A percentile compares a stretch with the other conserved stretches of the same genome.
Evolutionary conservation across 2,329 filamentous ascomycete species (phyloP).

Genomic region (Sclerotinia sclerotiorum): DNA sequence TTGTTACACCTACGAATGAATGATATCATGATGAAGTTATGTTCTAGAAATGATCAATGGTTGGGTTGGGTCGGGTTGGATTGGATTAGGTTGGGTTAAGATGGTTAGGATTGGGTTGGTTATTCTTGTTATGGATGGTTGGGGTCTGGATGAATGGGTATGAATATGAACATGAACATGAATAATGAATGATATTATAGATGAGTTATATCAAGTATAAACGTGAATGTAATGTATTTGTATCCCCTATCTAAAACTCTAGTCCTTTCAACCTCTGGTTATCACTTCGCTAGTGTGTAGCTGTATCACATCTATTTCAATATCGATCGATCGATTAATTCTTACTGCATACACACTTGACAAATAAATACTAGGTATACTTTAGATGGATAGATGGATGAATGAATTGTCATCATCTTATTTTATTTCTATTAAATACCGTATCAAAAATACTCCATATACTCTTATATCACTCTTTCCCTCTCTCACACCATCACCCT

Average conservation of each 20-base stretch:
- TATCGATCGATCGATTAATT: too few species aligned
- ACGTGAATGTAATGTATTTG: constrained; percentile 5
- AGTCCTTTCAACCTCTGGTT: too few species aligned
- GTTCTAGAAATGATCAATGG: constrained; percentile 1
- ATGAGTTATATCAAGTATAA: not conserved
- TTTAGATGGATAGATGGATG: too few species aligned
- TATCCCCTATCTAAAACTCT: not conserved
- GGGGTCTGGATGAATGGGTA: not conserved
- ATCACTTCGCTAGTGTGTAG: too few species aligned
- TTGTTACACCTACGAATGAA: constrained; percentile 7
- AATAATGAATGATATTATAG: constrained; percentile 1
- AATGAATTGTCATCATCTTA: too few species aligned
- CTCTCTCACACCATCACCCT: too few species aligned
- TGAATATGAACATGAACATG: not conserved
- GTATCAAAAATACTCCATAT: too few species aligned
- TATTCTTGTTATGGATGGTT: not conserved
- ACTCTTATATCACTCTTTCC: too few species aligned
- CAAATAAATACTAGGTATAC: too few species aligned
- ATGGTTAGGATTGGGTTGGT: not conserved
- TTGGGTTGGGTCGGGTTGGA: not conserved
- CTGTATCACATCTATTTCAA: too few species aligned
- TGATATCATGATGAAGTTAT: constrained; percentile 7
- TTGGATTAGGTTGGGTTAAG: not conserved
- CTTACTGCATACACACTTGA: too few species aligned
- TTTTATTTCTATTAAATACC: too few species aligned